Conservation (phyloP, 2,329 filamentous ascomycete genomes). For the Neonectria faginata region DNA sequence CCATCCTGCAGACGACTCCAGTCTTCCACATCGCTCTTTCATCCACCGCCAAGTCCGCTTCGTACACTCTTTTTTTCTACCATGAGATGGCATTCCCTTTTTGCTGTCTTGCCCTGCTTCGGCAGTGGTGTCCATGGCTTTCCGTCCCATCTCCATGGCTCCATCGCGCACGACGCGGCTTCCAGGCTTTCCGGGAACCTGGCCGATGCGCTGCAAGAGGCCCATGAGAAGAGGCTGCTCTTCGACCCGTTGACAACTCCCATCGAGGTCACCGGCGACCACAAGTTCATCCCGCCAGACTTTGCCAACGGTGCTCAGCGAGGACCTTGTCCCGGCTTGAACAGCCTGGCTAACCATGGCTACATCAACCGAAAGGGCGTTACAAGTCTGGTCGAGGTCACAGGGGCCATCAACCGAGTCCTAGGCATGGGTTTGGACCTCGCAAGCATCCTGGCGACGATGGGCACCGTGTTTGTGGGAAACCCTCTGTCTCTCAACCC, state of each 20-base stretch:
- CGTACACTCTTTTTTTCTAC: background rate
- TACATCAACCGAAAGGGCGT: constrained; percentile 44
- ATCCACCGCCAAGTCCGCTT: background rate
- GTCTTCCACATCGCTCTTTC: background rate
- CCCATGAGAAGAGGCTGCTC: constrained; percentile 34
- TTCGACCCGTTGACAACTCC: constrained; percentile 35
- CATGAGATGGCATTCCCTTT: constrained; percentile 20
- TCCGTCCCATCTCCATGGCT: constrained; percentile 1
- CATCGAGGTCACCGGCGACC: constrained; percentile 37
- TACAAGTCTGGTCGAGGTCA: constrained; percentile 32
- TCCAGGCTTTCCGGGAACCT: constrained; percentile 17
- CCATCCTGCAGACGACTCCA: background rate
- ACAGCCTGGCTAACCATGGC: constrained; percentile 53
- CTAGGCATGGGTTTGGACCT: constrained; percentile 62
- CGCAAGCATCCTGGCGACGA: constrained; percentile 54
- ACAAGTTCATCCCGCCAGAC: constrained; percentile 45
- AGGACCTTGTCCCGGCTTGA: constrained; percentile 51
- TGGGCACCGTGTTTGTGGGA: constrained; percentile 61
- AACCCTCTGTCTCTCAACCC: constrained; percentile 62
- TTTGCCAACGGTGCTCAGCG: constrained; percentile 43
- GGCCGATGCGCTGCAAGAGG: constrained; percentile 20
- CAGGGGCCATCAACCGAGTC: constrained; percentile 44
- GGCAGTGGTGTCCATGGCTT: constrained; percentile 15
- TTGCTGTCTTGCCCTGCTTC: constrained; percentile 9
- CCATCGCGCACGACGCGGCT: background rate